Base-by-base conservation (phyloP, 2,329 filamentous ascomycete species). In the Penicillium decumbens region DNA sequence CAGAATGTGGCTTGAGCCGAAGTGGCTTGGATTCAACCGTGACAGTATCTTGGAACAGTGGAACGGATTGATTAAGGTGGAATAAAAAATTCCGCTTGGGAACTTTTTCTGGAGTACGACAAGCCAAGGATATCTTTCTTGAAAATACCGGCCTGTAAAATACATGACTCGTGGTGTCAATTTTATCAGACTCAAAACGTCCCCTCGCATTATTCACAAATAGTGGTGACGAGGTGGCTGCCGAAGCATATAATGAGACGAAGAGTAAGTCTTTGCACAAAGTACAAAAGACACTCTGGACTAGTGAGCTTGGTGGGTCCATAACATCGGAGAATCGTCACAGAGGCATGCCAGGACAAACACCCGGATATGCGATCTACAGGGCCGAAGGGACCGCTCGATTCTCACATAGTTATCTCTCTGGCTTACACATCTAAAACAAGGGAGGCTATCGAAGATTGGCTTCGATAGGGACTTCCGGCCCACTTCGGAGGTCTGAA, bases 271-370 rank as follows among this genome's bases (percentile, higher is more conserved):
- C 51, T 42, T 20, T 40, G 30, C 32, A 47, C 29, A 43, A 50
- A 47, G 41, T 33, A 28, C 35, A 18, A 46, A 48, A 41, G 33
- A 18, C 18, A 41, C 35, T 18, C 41, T 8, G 7, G 29, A 33
- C 37, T 45, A 37, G 37, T 44, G 35, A 44, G 43, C 30, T 41
- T 45, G 32, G 50, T 49, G 47, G 54, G 48, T 39, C 51, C 45
- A 45, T 33, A 46, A 37, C 39, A 41, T 54, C 43, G 45, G 47
- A 50, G 48, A 55, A 60, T 57, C 51, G 29, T 27, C 41, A 23
- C 12, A 28, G 30, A 51, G 50, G 41, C 43, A 61, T 61, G 56
- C 54, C 46, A 55, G 52, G 50, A 45, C 59, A 54, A 57, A 51
- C 50, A 55, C 45, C 51, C 41, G 59, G 52, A 38, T 52, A 51